phyloP scores from a whole-genome alignment of 306 rosid genomes.

The Geum urbanum region DNA sequence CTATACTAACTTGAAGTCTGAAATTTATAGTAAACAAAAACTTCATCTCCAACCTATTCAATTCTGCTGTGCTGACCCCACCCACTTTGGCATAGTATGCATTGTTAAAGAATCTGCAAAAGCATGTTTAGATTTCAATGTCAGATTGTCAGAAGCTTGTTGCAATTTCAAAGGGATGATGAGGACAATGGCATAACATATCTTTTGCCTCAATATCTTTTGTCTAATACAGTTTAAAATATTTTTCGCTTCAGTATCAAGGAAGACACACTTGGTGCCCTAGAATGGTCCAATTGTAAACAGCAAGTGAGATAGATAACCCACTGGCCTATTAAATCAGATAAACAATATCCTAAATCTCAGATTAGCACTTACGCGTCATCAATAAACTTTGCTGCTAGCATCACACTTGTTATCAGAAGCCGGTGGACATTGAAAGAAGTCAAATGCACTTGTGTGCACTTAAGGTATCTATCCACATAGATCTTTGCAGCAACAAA shows the following conservation, averaged over 20 bases:
- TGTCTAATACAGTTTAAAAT: neutral
- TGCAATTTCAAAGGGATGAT: neutral
- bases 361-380: slow-evolving; percentile 64
- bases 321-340: neutral
- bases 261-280: neutral
- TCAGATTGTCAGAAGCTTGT: slow-evolving; percentile 13
- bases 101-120: slow-evolving; percentile 82
- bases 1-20: slow-evolving; percentile 74
- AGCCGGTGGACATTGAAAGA: slow-evolving; percentile 90
- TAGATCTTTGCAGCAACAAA: slow-evolving; percentile 75
- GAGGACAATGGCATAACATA: too few species aligned
- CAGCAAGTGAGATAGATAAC: neutral
- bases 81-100: slow-evolving; percentile 97
- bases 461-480: slow-evolving; percentile 63
- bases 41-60: slow-evolving; percentile 85
- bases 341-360: slow-evolving; percentile 5
- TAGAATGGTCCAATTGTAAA: neutral
- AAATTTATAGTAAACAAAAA: slow-evolving; percentile 79
- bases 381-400: slow-evolving; percentile 86
- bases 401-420: slow-evolving; percentile 84
- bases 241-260: neutral
- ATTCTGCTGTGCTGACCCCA: slow-evolving; percentile 74
- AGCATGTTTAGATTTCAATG: slow-evolving; percentile 13
- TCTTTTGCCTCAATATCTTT: neutral
- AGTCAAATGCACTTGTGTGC: slow-evolving; percentile 54